Conservation (phyloP, 805 yeast species). For the Candida oleophila region DNA sequence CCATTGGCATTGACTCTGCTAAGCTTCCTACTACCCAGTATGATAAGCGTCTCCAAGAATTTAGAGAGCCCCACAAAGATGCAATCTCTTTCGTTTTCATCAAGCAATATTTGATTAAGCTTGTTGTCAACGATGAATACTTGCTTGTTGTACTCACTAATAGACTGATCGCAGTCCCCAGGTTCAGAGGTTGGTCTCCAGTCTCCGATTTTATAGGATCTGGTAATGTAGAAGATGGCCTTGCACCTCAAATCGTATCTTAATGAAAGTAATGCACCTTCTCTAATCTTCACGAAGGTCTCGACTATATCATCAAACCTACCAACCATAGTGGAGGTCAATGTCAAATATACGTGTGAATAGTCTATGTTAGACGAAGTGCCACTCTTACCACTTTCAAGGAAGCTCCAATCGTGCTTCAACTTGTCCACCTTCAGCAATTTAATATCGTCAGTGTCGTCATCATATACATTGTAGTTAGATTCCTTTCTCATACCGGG, state of each 20-base stretch:
- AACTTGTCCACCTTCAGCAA: constrained; percentile 29
- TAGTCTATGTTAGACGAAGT: constrained; percentile 18
- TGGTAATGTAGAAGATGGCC: constrained; percentile 50
- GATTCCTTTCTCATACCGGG: constrained; percentile 50
- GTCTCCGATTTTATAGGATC: constrained; percentile 46
- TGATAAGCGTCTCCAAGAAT: constrained; percentile 50
- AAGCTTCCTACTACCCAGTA: constrained; percentile 52
- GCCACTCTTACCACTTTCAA: constrained; percentile 35
- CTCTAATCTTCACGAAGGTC: constrained; percentile 33
- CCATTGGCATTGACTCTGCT: constrained; percentile 56
- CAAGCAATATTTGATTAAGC: constrained; percentile 32
- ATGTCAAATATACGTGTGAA: constrained; percentile 31
- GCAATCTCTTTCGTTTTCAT: constrained; percentile 28
- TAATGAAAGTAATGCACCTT: constrained; percentile 44
- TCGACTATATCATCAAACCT: constrained; percentile 37
- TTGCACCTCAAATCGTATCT: constrained; percentile 58
- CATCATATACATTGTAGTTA: constrained; percentile 22
- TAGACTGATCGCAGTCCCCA: constrained; percentile 58
- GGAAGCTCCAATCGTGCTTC: constrained; percentile 40
- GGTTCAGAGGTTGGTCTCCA: constrained; percentile 54
- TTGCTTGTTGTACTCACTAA: constrained; percentile 51
- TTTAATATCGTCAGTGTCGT: constrained; percentile 13
- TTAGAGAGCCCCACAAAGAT: constrained; percentile 48
- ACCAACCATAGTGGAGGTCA: constrained; percentile 26
- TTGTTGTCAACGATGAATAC: constrained; percentile 46